A percentile compares a stretch with the other conserved stretches of the same genome.
phyloP scores from a whole-genome alignment of 2,329 filamentous ascomycete genomes.

The Microcyclosporella mali region DNA sequence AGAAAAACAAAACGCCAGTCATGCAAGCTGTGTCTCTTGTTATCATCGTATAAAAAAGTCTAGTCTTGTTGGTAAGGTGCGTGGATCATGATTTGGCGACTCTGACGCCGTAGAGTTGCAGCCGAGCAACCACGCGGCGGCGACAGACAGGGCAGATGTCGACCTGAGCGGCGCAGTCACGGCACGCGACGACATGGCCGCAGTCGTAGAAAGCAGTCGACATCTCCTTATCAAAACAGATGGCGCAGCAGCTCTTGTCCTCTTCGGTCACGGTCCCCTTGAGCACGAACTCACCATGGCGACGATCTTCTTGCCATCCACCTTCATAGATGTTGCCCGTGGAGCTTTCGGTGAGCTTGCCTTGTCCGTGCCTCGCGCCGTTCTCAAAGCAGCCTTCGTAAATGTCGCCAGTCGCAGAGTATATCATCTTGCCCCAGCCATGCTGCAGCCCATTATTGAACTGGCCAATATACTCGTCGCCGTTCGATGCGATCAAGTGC shows the following conservation, averaged over 20 bases:
- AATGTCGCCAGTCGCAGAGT: conserved; percentile 57
- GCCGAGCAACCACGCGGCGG: conserved; percentile 49
- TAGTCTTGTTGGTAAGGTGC: not conserved
- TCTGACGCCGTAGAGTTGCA: conserved; percentile 47
- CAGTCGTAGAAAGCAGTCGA: conserved; percentile 58
- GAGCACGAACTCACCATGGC: conserved; percentile 56
- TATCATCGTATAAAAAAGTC: not conserved
- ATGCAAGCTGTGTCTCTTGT: not conserved
- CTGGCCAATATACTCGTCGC: conserved; percentile 51
- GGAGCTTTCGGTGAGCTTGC: conserved; percentile 48
- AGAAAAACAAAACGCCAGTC: not conserved
- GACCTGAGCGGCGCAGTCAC: conserved; percentile 53
- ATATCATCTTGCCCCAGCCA: conserved; percentile 53
- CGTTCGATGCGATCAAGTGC: conserved; percentile 48
- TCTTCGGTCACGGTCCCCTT: conserved; percentile 58
- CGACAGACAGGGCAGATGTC: conserved; percentile 57
- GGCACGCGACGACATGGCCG: conserved; percentile 57
- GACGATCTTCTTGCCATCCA: conserved; percentile 55
- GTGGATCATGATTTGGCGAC: conserved; percentile 5
- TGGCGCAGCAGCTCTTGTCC: conserved; percentile 53
- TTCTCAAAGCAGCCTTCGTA: conserved; percentile 54
- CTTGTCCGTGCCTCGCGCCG: conserved; percentile 57
- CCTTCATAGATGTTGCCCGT: conserved; percentile 58
- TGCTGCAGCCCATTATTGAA: conserved; percentile 50
- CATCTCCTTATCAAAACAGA: conserved; percentile 56